These are phyloP conservation scores for Mrakia gelida DNA, from an alignment of 768 basidiomycete species.

Conservation along the genomic window DNA sequence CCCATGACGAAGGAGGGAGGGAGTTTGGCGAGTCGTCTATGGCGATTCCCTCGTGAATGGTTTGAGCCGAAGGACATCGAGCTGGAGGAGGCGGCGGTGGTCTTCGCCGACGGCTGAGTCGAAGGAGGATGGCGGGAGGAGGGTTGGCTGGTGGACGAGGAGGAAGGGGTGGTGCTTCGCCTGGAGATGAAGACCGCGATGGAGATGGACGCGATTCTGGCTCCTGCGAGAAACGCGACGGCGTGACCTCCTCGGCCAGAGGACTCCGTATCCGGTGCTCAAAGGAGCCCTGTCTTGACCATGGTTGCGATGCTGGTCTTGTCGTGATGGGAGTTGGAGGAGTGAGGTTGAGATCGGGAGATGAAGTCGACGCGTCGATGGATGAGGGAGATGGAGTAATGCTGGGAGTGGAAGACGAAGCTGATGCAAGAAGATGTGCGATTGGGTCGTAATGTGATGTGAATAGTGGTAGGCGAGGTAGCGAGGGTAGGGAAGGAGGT, in stretches of 20 bases:
- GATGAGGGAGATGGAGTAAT: background rate
- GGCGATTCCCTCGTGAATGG: background rate
- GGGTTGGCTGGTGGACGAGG: background rate
- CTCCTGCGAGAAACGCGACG: background rate
- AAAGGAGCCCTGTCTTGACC: background rate
- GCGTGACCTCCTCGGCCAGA: background rate
- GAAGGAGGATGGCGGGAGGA: constrained; percentile 2
- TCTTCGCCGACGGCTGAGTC: background rate
- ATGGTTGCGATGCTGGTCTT: background rate
- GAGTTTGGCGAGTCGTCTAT: background rate
- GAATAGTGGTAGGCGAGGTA: background rate
- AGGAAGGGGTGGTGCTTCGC: background rate
- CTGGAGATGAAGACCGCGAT: background rate
- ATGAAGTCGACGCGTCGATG: background rate
- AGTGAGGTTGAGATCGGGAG: background rate
- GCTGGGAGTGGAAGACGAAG: background rate
- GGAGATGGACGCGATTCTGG: background rate
- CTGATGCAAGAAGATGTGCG: background rate
- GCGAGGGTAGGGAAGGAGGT: background rate
- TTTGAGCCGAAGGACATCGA: background rate
- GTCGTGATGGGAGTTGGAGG: too few species aligned
- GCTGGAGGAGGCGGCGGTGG: background rate
- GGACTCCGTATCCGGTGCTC: background rate
- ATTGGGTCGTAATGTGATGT: background rate
- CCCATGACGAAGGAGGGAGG: background rate